phyloP scores from a whole-genome alignment of 2,329 filamentous ascomycete genomes.

The Hypoxylon sp. region DNA sequence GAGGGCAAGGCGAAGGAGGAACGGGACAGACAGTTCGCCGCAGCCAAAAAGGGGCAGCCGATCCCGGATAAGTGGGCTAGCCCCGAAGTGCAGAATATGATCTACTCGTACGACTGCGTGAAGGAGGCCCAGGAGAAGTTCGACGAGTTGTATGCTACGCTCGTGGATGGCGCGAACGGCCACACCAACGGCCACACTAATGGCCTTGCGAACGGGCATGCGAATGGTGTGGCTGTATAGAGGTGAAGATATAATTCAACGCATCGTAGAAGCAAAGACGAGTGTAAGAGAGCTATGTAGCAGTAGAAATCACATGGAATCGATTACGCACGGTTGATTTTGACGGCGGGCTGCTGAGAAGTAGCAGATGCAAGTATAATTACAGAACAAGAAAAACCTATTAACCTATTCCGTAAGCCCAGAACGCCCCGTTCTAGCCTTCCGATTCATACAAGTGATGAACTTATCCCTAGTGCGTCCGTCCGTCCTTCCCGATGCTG shows the following conservation, averaged over 20 bases:
- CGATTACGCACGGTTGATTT: conserved; percentile 19
- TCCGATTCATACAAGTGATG: conserved; percentile 11
- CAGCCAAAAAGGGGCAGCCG: conserved; percentile 63
- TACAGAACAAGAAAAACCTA: conserved; percentile 20
- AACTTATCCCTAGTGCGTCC: conserved; percentile 12
- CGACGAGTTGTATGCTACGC: conserved; percentile 60
- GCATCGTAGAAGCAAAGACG: conserved; percentile 30
- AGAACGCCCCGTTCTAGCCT: conserved; percentile 25
- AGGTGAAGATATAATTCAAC: conserved; percentile 2
- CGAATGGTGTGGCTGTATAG: conserved; percentile 31
- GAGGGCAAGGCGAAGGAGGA: conserved; percentile 72
- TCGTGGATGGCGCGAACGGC: conserved; percentile 40
- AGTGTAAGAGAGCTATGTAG: conserved; percentile 23
- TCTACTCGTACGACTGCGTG: conserved; percentile 75
- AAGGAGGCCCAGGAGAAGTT: conserved; percentile 68
- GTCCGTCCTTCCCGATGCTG: conserved; percentile 18
- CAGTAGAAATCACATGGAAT: conserved; percentile 27
- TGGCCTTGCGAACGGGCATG: conserved; percentile 32
- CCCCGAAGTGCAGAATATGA: conserved; percentile 76
- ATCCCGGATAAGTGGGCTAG: conserved; percentile 80
- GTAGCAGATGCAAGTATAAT: conserved; percentile 26
- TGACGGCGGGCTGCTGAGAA: conserved; percentile 13
- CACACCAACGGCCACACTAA: conserved; percentile 33
- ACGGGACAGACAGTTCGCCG: conserved; percentile 69
- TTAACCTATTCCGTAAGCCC: conserved; percentile 25